Evolutionary conservation across 768 basidiomycete species (phyloP), one percentile per base, ranked within the genome.

Genomic region (Naematelia encephala): DNA sequence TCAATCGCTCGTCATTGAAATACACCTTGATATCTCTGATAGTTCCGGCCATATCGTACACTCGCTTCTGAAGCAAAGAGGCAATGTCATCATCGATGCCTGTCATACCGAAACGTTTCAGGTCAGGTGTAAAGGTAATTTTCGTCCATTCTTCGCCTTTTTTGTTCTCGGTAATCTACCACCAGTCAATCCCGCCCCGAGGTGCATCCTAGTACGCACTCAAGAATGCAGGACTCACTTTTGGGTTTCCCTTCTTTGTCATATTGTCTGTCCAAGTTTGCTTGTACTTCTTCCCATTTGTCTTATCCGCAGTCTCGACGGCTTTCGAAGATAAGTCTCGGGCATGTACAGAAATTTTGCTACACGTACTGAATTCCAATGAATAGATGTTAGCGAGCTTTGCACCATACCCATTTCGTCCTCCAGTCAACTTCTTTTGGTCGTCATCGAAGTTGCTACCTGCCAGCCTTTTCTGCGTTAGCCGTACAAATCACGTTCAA

Each of bases 321-420:
- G 86, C 77, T 78, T 42, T 3, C 2, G 59, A 25, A 57, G 57
- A 57, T 29, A 2, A 27, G 50, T 4, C 48, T 10, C 8, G 11
- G 23, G 13, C 11, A 22, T 19, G 25, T 30, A 5, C 13, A 39
- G 34, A 5, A 14, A 56, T 1, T n/a, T n/a, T n/a, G n/a, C n/a
- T n/a, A n/a, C 2, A 73, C 77, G 49, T 30, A 78, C 77, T 91
- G 79, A 99, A 99, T 75, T 94, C 89, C 62, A 84, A 87, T 1
- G 96, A 99, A 80, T 98, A 99, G 65, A 97, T 96, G 79, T 99
- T 98, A 54, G 96, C 88, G 43, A 99, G 83, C 76, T 99, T 99
- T 53, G 96, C 96, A 68, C 96, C 96, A 71, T 91, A 98, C 72
- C 96, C 96, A 70, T 99, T 99, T 71, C 96, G 86, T 77, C 96